Evolutionary conservation across 441 rosid genomes (phyloP).

Genomic region (Gossypium laxum): DNA sequence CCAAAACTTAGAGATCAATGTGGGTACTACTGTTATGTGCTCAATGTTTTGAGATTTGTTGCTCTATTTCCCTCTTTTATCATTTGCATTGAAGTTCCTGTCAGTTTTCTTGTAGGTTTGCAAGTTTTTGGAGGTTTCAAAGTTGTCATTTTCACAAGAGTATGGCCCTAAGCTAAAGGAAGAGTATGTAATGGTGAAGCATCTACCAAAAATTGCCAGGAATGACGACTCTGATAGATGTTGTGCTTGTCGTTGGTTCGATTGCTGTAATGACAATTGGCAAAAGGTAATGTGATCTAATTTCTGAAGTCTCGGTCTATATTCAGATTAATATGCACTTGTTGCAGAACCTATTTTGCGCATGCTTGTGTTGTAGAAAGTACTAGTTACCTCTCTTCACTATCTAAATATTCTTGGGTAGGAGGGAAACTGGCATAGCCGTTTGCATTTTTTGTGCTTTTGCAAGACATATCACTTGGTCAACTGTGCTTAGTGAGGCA

Average conservation of each 20-base stretch:
- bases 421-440: no score
- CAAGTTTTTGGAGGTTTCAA: constrained; percentile 96
- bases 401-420: no score
- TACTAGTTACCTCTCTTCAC: background rate
- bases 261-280: constrained; percentile 95
- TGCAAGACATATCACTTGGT: no score
- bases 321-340: background rate
- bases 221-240: constrained; percentile 55
- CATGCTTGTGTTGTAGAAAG: background rate
- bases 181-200: constrained; percentile 85
- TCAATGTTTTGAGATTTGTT: background rate
- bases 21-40: background rate
- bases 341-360: background rate
- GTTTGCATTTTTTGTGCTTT: no score
- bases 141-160: constrained; percentile 80
- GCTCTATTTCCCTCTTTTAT: background rate
- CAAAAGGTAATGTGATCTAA: constrained; percentile 64
- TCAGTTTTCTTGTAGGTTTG: constrained; percentile 58
- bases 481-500: no score
- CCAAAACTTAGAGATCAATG: no score
- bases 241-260: constrained; percentile 62
- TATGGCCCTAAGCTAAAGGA: constrained; percentile 97
- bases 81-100: constrained; percentile 17
- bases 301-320: constrained; percentile 12
- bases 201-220: constrained; percentile 59